A percentile compares a stretch with the other conserved stretches of the same genome.
Conservation (phyloP, 179 eudicot species). For the Beta corolliflora region DNA sequence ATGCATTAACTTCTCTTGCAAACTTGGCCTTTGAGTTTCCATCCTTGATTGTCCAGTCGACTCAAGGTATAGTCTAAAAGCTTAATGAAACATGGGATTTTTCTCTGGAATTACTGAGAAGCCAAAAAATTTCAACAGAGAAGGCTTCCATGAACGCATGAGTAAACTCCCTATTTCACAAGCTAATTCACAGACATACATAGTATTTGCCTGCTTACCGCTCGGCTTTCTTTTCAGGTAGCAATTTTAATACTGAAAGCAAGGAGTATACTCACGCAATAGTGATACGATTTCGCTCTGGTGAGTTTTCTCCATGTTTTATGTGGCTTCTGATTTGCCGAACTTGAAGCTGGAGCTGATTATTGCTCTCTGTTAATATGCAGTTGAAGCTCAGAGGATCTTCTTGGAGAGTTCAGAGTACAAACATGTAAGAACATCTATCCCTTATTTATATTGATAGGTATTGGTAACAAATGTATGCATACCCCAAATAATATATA, state of each 20-base stretch:
- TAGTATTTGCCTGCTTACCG: constrained; percentile 8
- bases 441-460: background rate
- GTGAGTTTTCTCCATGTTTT: constrained; percentile 44
- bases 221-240: constrained; percentile 43
- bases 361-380: constrained; percentile 24
- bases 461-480: background rate
- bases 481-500: background rate
- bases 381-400: constrained; percentile 77
- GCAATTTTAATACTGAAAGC: constrained; percentile 48
- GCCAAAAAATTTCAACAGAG: background rate
- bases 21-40: constrained; percentile 56
- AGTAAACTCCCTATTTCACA: background rate
- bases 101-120: background rate
- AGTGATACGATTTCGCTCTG: constrained; percentile 73
- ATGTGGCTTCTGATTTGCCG: background rate
- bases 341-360: constrained; percentile 19
- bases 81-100: constrained; percentile 2
- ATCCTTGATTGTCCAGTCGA: constrained; percentile 73
- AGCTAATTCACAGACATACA: background rate
- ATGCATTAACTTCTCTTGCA: constrained; percentile 60
- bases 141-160: constrained; percentile 1
- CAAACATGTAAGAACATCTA: constrained; percentile 50
- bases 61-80: constrained; percentile 51
- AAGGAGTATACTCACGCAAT: constrained; percentile 65
- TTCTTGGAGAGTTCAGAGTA: constrained; percentile 75